Percentiles rank a stretch among this genome's conserved stretches.
These are phyloP conservation scores for Apophysomyces trapeziformis DNA, from an alignment of 371 early-diverging fungal species.

Conservation along the genomic window DNA sequence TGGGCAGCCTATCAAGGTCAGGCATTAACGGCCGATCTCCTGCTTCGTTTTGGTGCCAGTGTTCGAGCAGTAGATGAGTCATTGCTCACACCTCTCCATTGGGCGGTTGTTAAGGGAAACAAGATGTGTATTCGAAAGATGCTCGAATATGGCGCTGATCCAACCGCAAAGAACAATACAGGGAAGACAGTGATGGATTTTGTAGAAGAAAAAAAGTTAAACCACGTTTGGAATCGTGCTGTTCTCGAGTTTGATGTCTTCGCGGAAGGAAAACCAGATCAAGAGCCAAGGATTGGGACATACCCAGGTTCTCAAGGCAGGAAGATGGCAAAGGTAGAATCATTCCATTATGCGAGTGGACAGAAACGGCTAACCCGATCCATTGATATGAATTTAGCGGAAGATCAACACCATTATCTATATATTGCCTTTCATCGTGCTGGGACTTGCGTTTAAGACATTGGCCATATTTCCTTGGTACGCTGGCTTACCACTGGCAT, in stretches of 20 bases:
- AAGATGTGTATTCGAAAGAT: slow-evolving; percentile 51
- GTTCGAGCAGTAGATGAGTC: slow-evolving; percentile 71
- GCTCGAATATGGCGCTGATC: slow-evolving; percentile 61
- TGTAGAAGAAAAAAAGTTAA: slow-evolving; percentile 49
- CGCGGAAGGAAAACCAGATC: slow-evolving; percentile 41
- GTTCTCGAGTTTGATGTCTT: slow-evolving; percentile 51
- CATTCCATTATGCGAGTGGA: slow-evolving; percentile 11
- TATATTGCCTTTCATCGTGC: slow-evolving; percentile 68
- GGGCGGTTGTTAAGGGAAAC: slow-evolving; percentile 65
- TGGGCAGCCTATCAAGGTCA: slow-evolving; percentile 95
- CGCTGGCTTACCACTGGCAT: slow-evolving; percentile 69
- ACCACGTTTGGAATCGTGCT: slow-evolving; percentile 46
- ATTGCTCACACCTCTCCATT: slow-evolving; percentile 84
- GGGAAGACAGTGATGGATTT: slow-evolving; percentile 59
- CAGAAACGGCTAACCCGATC: not conserved
- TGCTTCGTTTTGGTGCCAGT: slow-evolving; percentile 73
- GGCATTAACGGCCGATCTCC: slow-evolving; percentile 63
- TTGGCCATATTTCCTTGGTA: slow-evolving; percentile 78
- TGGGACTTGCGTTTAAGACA: slow-evolving; percentile 63
- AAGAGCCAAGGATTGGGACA: slow-evolving; percentile 29
- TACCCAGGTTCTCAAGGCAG: slow-evolving; percentile 42
- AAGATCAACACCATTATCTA: slow-evolving; percentile 69
- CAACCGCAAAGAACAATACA: slow-evolving; percentile 37
- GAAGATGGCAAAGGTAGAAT: slow-evolving; percentile 42
- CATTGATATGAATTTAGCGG: slow-evolving; percentile 33